Base-by-base conservation (phyloP, 1,284 basidiomycete genomes). In the Inonotus obliquus region DNA sequence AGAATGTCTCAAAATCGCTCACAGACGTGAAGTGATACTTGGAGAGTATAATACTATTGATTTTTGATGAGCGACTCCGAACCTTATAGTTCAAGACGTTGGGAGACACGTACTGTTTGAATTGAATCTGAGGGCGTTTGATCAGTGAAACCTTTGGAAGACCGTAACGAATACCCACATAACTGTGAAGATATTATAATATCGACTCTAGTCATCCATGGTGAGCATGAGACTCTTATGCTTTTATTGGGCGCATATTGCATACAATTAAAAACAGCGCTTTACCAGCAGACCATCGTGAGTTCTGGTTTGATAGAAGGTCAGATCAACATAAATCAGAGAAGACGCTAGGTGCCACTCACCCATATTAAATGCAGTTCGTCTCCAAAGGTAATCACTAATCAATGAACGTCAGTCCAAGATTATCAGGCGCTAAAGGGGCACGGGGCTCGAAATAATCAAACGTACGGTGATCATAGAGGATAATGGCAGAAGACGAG, bases 311-410 rank as follows among this genome's bases (percentile, higher is more conserved):
- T 49, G 27, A 29, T 5, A 49, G 48, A n/a, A 27, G 21, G 21
- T 52, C 37, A 44, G 32, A 21, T 19, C n/a, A 14, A 52, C 4
- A 9, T 32, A 17, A 2, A 19, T n/a, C 4, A 37, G 9, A 21
- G 45, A 32, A 21, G 6, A 27, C 5, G 51, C 11, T 45, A 41
- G 14, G 23, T 25, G 27, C 25, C n/a, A 32, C 61, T 38, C 44
- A 62, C 61, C 61, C 61, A 62, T 21, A 62, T 62, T 27, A 62
- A 51, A 6, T 56, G 61, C 1, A 62, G 39, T 54, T 62, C 61
- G 41, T 62, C 61, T 9, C 52, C 49, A 19, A 62, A 44, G 7
- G 61, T 62, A 53, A 62, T 62, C 35, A 62, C 61, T 62, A 25
- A 53, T 23, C 27, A 19, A 13, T 37, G 29, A 32, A 44, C 27